phyloP scores from a whole-genome alignment of 176 grass and related monocot species.

The Rhynchospora tenuis region DNA sequence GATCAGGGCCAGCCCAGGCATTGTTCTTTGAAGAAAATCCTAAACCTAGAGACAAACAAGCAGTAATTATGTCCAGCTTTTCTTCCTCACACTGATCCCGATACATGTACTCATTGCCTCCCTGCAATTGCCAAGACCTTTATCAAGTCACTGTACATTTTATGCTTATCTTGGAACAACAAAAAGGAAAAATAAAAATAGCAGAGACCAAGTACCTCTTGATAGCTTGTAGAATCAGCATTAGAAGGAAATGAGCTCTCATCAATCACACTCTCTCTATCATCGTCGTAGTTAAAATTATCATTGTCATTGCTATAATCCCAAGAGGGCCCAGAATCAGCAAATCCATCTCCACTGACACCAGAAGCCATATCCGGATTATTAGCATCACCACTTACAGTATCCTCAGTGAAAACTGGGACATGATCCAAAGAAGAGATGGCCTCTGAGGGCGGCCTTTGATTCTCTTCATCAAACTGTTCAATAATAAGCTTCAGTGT shows the following conservation, averaged over 20 bases:
- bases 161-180: not conserved
- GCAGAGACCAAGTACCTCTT: slow-evolving; percentile 44
- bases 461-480: slow-evolving; percentile 91
- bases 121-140: slow-evolving; percentile 35
- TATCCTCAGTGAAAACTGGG: slow-evolving; percentile 39
- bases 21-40: slow-evolving; percentile 75
- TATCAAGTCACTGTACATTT: not conserved
- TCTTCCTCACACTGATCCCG: slow-evolving; percentile 42
- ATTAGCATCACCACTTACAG: slow-evolving; percentile 28
- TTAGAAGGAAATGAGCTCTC: slow-evolving; percentile 33
- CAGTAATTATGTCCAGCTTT: slow-evolving; percentile 59
- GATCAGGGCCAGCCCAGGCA: slow-evolving; percentile 98
- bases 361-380: not conserved
- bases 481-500: slow-evolving; percentile 67
- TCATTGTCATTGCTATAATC: slow-evolving; percentile 40
- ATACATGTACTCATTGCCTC: slow-evolving; percentile 45
- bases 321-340: slow-evolving; percentile 6
- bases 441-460: slow-evolving; percentile 38
- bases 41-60: slow-evolving; percentile 69
- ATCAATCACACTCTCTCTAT: slow-evolving; percentile 43
- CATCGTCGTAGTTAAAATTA: slow-evolving; percentile 55
- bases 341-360: slow-evolving; percentile 9
- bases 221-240: slow-evolving; percentile 42
- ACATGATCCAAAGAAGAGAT: slow-evolving; percentile 33
- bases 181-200: not conserved